phyloP scores from a whole-genome alignment of 805 yeast genomes.

The Candida xyloterini region DNA sequence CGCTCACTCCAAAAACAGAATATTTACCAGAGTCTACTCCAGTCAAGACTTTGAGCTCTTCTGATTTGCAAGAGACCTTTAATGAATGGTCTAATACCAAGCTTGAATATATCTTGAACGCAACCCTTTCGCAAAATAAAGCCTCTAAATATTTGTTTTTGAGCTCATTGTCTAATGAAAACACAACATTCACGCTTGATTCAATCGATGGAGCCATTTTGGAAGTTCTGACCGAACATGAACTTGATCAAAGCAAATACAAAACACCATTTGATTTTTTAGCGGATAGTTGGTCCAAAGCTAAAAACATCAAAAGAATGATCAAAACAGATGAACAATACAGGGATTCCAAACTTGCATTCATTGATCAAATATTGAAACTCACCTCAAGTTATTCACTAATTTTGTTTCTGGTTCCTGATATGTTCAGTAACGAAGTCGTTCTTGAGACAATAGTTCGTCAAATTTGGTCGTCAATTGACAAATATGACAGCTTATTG shows the following conservation, averaged over 20 bases:
- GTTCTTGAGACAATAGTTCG: conserved; percentile 29
- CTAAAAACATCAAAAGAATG: conserved; percentile 41
- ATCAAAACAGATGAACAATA: conserved; percentile 40
- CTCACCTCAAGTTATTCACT: conserved; percentile 60
- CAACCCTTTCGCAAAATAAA: conserved; percentile 30
- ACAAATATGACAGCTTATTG: conserved; percentile 43
- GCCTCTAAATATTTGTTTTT: conserved; percentile 20
- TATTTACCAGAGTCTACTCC: neutral
- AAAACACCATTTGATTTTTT: conserved; percentile 45
- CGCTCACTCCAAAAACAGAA: neutral
- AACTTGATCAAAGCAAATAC: conserved; percentile 33
- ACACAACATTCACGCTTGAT: conserved; percentile 28
- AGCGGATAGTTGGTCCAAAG: conserved; percentile 41
- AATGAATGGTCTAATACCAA: conserved; percentile 42
- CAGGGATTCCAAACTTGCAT: conserved; percentile 34
- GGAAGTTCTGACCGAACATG: conserved; percentile 55
- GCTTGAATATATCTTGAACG: conserved; percentile 37
- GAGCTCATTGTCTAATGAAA: conserved; percentile 26
- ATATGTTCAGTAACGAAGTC: conserved; percentile 47
- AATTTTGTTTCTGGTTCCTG: conserved; percentile 67
- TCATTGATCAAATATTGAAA: conserved; percentile 48
- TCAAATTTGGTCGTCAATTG: conserved; percentile 25
- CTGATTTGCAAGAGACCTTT: conserved; percentile 17
- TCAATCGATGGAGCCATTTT: conserved; percentile 50
- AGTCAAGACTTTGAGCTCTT: neutral